phyloP scores from a whole-genome alignment of 495 filamentous ascomycete genomes.

The Penicillium odoratum region DNA sequence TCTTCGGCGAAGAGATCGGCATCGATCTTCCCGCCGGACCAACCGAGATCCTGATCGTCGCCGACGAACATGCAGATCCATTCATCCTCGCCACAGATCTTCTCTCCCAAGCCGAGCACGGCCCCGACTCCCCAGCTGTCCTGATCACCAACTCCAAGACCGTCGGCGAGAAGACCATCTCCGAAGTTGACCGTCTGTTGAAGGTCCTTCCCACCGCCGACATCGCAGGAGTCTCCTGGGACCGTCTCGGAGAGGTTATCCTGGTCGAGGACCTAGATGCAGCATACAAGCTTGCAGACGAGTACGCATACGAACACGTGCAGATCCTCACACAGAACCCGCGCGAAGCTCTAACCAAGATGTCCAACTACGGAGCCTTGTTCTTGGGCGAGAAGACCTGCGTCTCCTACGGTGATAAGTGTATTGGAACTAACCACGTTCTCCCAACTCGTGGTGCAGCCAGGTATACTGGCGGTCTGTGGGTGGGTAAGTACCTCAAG shows the following conservation, averaged over 20 bases:
- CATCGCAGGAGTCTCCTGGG: constrained; percentile 46
- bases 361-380: constrained; percentile 51
- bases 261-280: constrained; percentile 45
- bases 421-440: constrained; percentile 57
- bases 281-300: constrained; percentile 51
- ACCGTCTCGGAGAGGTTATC: constrained; percentile 48
- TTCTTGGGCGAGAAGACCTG: constrained; percentile 56
- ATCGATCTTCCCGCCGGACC: constrained; percentile 56
- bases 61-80: constrained; percentile 51
- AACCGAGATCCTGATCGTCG: constrained; percentile 55
- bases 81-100: constrained; percentile 53
- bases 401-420: constrained; percentile 55
- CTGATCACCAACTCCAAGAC: constrained; percentile 48
- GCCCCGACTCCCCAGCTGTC: constrained; percentile 50
- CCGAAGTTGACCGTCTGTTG: constrained; percentile 40
- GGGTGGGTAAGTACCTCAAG: constrained; percentile 54
- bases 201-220: constrained; percentile 41
- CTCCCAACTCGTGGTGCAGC: constrained; percentile 51
- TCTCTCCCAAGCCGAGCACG: constrained; percentile 54
- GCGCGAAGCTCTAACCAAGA: constrained; percentile 49
- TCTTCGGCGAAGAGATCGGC: constrained; percentile 52
- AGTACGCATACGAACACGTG: constrained; percentile 55
- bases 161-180: constrained; percentile 41
- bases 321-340: constrained; percentile 52
- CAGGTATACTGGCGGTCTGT: constrained; percentile 50